Base-by-base conservation (phyloP, 2,329 filamentous ascomycete species). In the Onygenales sp. region DNA sequence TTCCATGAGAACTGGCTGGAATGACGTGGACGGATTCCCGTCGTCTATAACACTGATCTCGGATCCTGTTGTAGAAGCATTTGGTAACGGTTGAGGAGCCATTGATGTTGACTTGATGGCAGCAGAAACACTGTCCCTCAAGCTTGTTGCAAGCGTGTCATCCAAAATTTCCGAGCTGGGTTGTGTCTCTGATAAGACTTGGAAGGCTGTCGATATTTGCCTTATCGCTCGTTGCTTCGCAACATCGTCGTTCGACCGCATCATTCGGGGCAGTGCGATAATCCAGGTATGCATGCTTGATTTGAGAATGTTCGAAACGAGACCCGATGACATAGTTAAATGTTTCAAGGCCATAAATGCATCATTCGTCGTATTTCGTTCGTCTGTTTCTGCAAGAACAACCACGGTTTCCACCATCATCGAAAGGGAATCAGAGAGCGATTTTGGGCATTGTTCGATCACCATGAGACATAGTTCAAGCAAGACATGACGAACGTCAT, bases 391-490 rank as follows among this genome's bases (percentile, higher is more conserved):
- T 13, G 80, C 77, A 7, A 95, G 72, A 13, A 86, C 79, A 61
- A 96, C 81, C 27, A 92, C 76, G 2, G 87, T 92, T 66, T 97
- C 93, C 0, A 93, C 80, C 42, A 93, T 79, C 59, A 95, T 82
- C 0, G 79, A 67, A 3, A 82, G 72, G 49, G 86, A 88, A 32
- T 87, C 83, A 9, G 76, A 72, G 10, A 98, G 74, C 0, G 88
- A 88, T 14, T 72, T 74, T 54, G 86, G 81, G 61, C 92, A 97
- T 59, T 92, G 82, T 62, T 92, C 86, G 53, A 95, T 73, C 8
- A 96, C 70, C 47, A 78, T 77, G 14, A 92, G 71, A 63, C 90
- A 96, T 1, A 97, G 72, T 32, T 75, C 77, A 40, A 86, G 76
- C 2, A 96, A 74, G 4, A 85, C 81, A 33, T 75, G 71, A 51